Conservation (phyloP, 1,284 basidiomycete species). For the Ustilago trichophora region DNA sequence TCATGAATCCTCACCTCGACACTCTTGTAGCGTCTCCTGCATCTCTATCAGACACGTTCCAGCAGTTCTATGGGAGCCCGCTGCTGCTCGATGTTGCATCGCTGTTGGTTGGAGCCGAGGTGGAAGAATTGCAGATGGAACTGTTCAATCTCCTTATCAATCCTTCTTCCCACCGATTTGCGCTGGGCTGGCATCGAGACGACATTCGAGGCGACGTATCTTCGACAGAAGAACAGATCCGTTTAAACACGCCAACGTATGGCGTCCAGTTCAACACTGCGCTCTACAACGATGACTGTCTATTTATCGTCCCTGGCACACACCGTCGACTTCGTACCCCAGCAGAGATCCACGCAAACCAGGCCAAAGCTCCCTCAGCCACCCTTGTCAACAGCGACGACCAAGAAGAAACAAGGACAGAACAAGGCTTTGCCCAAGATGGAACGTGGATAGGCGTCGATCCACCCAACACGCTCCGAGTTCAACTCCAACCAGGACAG, state of each 20-base stretch:
- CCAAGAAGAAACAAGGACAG: constrained; percentile 3
- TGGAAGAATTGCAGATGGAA: constrained; percentile 69
- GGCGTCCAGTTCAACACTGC: constrained; percentile 87
- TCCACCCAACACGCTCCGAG: constrained; percentile 72
- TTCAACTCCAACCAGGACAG: constrained; percentile 76
- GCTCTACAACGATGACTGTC: constrained; percentile 77
- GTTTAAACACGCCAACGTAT: constrained; percentile 74
- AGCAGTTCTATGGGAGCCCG: constrained; percentile 39
- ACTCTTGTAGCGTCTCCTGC: constrained; percentile 47
- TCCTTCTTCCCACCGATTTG: constrained; percentile 75
- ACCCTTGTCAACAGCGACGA: constrained; percentile 3
- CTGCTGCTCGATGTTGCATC: constrained; percentile 49
- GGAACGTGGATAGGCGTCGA: constrained; percentile 73
- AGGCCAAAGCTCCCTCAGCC: constrained; percentile 34
- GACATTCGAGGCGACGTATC: constrained; percentile 76
- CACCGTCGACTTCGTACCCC: constrained; percentile 74
- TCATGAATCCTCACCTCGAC: constrained; percentile 71
- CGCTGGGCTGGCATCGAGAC: constrained; percentile 83
- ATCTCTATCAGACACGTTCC: constrained; percentile 21
- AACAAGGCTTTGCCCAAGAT: constrained; percentile 63
- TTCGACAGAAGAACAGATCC: constrained; percentile 74
- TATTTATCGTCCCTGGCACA: constrained; percentile 78
- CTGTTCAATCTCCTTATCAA: constrained; percentile 83
- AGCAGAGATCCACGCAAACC: constrained; percentile 69
- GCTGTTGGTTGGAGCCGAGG: constrained; percentile 25